Conservation (phyloP, 2,329 filamentous ascomycete genomes). For the Beauveria bassiana region DNA sequence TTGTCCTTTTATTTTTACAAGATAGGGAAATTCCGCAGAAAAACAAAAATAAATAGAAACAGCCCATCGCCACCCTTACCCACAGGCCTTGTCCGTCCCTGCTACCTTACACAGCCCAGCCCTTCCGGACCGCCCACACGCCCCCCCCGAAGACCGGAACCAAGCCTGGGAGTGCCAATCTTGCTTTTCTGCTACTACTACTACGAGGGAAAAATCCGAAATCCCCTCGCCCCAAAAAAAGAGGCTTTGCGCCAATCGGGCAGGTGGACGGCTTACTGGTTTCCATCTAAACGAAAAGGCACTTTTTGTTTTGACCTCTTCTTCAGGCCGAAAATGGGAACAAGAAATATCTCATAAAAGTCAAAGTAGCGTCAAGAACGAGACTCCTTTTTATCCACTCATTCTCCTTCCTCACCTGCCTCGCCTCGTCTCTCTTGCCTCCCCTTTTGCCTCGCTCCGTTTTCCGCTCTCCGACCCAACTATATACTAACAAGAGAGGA, state of each 20-base stretch:
- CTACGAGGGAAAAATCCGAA: neutral
- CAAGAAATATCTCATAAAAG: too few relatives aligned
- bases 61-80: too few relatives aligned
- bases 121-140: neutral
- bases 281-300: neutral
- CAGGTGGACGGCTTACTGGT: conserved; percentile 1
- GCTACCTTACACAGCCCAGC: too few relatives aligned
- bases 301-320: neutral
- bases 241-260: conserved; percentile 2
- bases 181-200: neutral
- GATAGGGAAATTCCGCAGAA: too few relatives aligned
- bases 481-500: neutral
- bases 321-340: neutral
- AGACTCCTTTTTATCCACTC: too few relatives aligned
- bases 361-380: too few relatives aligned
- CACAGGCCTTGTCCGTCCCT: too few relatives aligned
- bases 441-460: neutral
- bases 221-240: neutral
- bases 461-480: neutral
- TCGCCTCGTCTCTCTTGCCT: neutral
- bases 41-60: too few relatives aligned
- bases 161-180: too few relatives aligned
- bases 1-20: neutral
- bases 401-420: neutral
- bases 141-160: conserved; percentile 8